A percentile compares a stretch with the other conserved stretches of the same genome.
phyloP scores from a whole-genome alignment of 108 stramenopile genomes.

The Nitzschia inconspicua region DNA sequence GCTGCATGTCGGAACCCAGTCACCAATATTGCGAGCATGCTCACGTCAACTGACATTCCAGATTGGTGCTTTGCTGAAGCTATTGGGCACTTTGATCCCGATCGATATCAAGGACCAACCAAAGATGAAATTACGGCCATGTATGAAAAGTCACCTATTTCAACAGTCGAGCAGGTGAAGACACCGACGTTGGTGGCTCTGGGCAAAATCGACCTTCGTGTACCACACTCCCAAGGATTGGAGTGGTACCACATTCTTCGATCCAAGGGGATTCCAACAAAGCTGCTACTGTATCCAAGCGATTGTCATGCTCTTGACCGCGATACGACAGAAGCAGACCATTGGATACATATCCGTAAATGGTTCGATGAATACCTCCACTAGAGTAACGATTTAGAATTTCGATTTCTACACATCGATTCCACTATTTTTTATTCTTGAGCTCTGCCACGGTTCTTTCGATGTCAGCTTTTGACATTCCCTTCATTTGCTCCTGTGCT shows the following conservation, averaged over 20 bases:
- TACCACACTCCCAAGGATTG: conserved; percentile 73
- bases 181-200: conserved; percentile 87
- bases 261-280: conserved; percentile 51
- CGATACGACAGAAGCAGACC: conserved; percentile 70
- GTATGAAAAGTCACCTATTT: conserved; percentile 70
- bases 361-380: conserved; percentile 74
- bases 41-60: conserved; percentile 88
- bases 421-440: background rate
- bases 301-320: conserved; percentile 74
- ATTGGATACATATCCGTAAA: conserved; percentile 70
- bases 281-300: conserved; percentile 71
- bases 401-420: background rate
- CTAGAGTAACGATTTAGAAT: conserved; percentile 1
- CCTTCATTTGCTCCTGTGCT: conserved; percentile 63
- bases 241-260: conserved; percentile 77
- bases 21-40: conserved; percentile 88
- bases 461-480: conserved; percentile 52
- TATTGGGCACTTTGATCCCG: conserved; percentile 57
- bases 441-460: conserved; percentile 11
- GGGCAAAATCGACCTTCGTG: conserved; percentile 73
- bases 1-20: conserved; percentile 92
- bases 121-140: conserved; percentile 45
- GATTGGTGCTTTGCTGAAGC: conserved; percentile 90
- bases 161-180: conserved; percentile 47
- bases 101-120: conserved; percentile 49